Conservation (phyloP, 495 filamentous ascomycete species). For the Friedmanniomyces endolithicus region DNA sequence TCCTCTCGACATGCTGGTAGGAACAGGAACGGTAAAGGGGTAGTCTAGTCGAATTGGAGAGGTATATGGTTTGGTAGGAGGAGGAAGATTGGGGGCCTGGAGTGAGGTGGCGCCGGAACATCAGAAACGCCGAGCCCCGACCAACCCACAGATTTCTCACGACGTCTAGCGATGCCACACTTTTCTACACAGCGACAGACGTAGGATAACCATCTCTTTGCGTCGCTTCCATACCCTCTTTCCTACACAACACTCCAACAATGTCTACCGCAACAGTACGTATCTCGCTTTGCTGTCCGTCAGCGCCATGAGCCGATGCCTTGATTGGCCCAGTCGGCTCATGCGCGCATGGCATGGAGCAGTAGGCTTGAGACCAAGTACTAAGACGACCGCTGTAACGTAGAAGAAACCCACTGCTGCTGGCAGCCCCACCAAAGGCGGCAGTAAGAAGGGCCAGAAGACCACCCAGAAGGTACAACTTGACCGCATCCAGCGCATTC, state of each 20-base stretch:
- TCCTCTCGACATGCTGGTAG: no score
- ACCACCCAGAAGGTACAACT: conserved; percentile 50
- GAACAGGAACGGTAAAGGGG: no score
- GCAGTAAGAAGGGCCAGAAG: conserved; percentile 53
- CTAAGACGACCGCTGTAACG: conserved; percentile 41
- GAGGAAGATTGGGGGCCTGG: no score
- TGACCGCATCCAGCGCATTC: conserved; percentile 7
- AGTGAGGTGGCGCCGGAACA: no score
- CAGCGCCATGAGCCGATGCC: conserved; percentile 15
- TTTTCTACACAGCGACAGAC: conserved; percentile 12
- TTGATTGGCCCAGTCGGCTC: conserved; percentile 22
- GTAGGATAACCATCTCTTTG: conserved; percentile 57
- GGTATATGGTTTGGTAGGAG: neutral
- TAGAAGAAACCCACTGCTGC: conserved; percentile 44
- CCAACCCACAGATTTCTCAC: no score
- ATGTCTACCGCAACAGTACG: conserved; percentile 65
- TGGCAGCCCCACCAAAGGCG: conserved; percentile 37
- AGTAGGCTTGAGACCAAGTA: conserved; percentile 56
- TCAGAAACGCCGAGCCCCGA: no score
- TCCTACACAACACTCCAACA: conserved; percentile 16
- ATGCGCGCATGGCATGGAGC: conserved; percentile 39
- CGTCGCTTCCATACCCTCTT: no score
- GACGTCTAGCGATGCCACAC: no score
- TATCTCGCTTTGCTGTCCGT: conserved; percentile 81
- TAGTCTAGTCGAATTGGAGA: no score